Evolutionary conservation across 2,329 filamentous ascomycete genomes (phyloP), one percentile per base, ranked within the genome.

Genomic region (Cordyceps cateniannulata): DNA sequence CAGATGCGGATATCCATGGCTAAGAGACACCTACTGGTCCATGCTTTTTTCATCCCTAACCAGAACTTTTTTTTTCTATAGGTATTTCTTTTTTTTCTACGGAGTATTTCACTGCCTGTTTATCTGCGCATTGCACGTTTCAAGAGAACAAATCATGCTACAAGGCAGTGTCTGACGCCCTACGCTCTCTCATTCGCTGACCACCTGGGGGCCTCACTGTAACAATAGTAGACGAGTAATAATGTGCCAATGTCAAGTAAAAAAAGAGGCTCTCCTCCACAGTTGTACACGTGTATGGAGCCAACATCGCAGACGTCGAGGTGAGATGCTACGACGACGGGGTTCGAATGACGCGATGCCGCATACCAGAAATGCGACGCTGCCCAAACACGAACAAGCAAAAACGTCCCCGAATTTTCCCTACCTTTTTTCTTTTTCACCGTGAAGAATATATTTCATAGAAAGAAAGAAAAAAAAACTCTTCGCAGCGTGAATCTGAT

Each of bases 1-100:
- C 57, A 60, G 57, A 53, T 47, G 49, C 57, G 57, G 57, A 48
- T 60, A 60, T 60, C 40, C 29, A 54, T 53, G 57, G 57, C 57
- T 60, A 29, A 50, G n/a, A 25, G 22, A 5, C 9, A n/a, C 42
- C 22, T n/a, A 2, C 20, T 48, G 20, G 5, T 27, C 54, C 16
- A 45, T 45, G 25, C 52, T 44, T 44, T n/a, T 29, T n/a, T 18
- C 10, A 3, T 14, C 14, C 10, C 38, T 14, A 16, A n/a, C 38
- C 6, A 40, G 14, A 5, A 40, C 16, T 40, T n/a, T 14, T 9
- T n/a, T n/a, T 7, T 18, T 14, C 10, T 18, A 14, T 42, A 14
- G 2, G 3, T 16, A n/a, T 42, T 42, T n/a, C 18, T 42, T 16
- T 42, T 42, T 42, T 16, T n/a, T 18, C 18, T n/a, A n/a, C n/a